Evolutionary conservation across 192 early-diverging fungal genomes (phyloP).

Genomic region (Pilaira anomala): DNA sequence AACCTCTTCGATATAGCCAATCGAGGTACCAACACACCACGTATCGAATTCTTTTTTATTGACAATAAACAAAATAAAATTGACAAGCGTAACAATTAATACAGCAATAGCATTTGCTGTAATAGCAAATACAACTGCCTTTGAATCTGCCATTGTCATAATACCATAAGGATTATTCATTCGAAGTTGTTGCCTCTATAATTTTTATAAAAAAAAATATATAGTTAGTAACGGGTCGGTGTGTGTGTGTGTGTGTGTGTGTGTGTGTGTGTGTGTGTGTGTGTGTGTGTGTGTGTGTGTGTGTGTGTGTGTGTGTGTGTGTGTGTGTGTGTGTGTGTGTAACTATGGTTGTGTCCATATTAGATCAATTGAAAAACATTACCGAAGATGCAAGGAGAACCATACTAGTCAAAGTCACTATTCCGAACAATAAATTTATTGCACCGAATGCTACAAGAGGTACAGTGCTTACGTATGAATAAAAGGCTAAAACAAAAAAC

Average conservation of each 20-base stretch:
- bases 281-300: too few relatives aligned
- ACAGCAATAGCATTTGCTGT: background rate
- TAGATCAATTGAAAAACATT: background rate
- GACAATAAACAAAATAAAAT: conserved; percentile 13
- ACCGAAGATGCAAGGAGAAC: conserved; percentile 1
- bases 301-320: too few relatives aligned
- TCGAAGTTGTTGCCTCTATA: background rate
- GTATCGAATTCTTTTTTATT: background rate
- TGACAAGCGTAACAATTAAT: background rate
- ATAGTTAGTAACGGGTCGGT: background rate
- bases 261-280: too few relatives aligned
- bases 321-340: too few relatives aligned
- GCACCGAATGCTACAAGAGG: conserved; percentile 10
- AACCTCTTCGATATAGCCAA: background rate
- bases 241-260: background rate
- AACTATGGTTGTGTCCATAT: conserved; percentile 10
- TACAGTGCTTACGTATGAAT: conserved; percentile 3
- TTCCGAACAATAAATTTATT: conserved; percentile 6
- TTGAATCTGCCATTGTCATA: background rate
- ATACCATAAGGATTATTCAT: background rate
- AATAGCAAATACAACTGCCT: background rate
- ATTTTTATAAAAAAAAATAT: background rate
- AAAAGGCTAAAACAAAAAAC: conserved; percentile 24
- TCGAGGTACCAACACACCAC: conserved; percentile 10
- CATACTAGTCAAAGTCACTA: background rate